Percentiles rank a stretch among this genome's conserved stretches.
Evolutionary conservation across 306 rosid genomes (phyloP).

Genomic region (Gynostemma pentaphyllum): DNA sequence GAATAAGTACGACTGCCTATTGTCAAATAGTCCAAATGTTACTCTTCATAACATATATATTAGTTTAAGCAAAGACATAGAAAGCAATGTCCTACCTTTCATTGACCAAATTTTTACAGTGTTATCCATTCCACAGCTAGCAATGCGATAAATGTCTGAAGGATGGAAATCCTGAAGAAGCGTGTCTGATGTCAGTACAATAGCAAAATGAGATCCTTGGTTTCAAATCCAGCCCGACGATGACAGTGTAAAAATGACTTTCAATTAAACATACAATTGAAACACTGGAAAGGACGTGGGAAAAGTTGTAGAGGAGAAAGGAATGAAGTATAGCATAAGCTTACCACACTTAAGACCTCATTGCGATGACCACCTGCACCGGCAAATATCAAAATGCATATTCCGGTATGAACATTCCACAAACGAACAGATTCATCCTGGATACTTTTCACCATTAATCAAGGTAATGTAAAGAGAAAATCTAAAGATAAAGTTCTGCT

Average conservation of each 20-base stretch:
- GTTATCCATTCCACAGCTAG: slow-evolving; percentile 98
- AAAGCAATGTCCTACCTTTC: slow-evolving; percentile 45
- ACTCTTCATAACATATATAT: neutral
- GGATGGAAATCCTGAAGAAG: slow-evolving; percentile 77
- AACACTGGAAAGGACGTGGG: neutral
- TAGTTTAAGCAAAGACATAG: neutral
- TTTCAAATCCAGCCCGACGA: neutral
- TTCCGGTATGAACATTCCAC: slow-evolving; percentile 89
- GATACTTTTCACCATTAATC: slow-evolving; percentile 22
- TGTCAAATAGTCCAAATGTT: neutral
- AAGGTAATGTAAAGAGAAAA: slow-evolving; percentile 9
- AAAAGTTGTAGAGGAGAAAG: neutral
- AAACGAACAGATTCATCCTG: slow-evolving; percentile 97
- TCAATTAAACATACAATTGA: neutral
- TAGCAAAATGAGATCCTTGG: neutral
- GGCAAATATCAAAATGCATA: slow-evolving; percentile 81
- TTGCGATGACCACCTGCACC: slow-evolving; percentile 99
- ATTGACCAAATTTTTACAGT: slow-evolving; percentile 96
- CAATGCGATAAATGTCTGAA: slow-evolving; percentile 68
- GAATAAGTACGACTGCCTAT: neutral
- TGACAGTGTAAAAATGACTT: neutral
- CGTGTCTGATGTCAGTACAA: slow-evolving; percentile 12
- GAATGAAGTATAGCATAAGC: slow-evolving; percentile 8
- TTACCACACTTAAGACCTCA: slow-evolving; percentile 93
- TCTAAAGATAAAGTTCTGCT: neutral